Evolutionary conservation across 1,284 basidiomycete genomes (phyloP), one percentile per base, ranked within the genome.

Genomic region (Schizopora paradoxa): DNA sequence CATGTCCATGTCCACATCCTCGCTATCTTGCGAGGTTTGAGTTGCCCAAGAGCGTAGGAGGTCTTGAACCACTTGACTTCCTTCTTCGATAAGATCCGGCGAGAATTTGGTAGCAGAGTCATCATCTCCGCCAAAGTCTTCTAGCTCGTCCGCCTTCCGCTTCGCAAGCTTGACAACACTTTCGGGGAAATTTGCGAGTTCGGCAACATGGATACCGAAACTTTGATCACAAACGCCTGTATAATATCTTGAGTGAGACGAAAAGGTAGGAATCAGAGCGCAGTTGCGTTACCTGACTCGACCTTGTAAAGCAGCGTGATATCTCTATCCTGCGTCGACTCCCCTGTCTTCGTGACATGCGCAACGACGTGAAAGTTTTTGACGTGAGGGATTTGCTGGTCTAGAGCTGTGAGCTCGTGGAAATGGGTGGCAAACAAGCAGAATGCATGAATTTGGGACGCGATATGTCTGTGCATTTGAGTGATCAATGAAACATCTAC

Each of bases 401-500:
- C 88, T 8, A 99, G 75, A 0, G 86, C 83, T 0, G 96, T 99
- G 14, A 99, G 73, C 62, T 99, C 96, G 65, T 99, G 95, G 68
- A 98, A 99, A 63, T 99, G 94, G 0, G 95, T 97, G 0, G 96
- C 96, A 59, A 99, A 99, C 5, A 99, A 73, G 60, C 92, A 96
- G 66, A 95, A 94, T 2, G 90, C 89, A 51, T 85, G 85, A 36
- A 98, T 94, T 54, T 90, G 74, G 1, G 85, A 89, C 1, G 92
- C 91, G 52, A 99, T 96, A 61, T 95, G 87, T 64, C 91, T 94
- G 41, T 5, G 26, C 28, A 33, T n/a, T 8, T 19, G n/a, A 39
- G 5, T 31, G 25, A 46, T n/a, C n/a, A n/a, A 49, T 25, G 27
- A 36, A n/a, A n/a, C n/a, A n/a, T n/a, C 16, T 21, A 19, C 34